A percentile compares a stretch with the other conserved stretches of the same genome.
These are phyloP conservation scores for Populus deltoides DNA, from an alignment of 345 rosid species.

Conservation along the genomic window DNA sequence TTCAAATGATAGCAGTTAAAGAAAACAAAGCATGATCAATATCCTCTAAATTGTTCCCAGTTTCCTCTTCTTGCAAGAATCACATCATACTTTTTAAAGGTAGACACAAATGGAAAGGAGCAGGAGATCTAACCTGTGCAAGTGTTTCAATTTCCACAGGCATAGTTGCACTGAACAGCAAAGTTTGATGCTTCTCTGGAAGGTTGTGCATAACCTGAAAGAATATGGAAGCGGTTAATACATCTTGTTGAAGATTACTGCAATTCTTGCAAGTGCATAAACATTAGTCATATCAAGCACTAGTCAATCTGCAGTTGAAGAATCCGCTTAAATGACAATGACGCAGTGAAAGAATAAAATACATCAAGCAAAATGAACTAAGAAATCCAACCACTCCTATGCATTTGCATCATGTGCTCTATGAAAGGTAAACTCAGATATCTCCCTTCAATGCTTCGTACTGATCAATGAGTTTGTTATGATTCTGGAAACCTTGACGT, in stretches of 20 bases:
- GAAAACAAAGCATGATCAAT: neutral
- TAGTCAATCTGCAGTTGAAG: neutral
- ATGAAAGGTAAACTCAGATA: neutral
- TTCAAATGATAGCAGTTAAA: neutral
- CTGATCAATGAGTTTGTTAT: neutral
- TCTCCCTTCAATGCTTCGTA: neutral
- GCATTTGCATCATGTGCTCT: neutral
- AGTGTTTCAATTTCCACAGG: slow-evolving; percentile 42
- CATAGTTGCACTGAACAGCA: slow-evolving; percentile 48
- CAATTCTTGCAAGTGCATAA: neutral
- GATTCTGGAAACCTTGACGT: neutral
- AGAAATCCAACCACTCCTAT: neutral
- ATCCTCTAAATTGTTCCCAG: neutral
- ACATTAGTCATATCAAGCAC: neutral
- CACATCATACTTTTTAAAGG: neutral
- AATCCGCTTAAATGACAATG: neutral
- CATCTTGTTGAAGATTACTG: neutral
- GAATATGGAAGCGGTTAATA: neutral
- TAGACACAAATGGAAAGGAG: neutral
- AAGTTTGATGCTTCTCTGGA: slow-evolving; percentile 39
- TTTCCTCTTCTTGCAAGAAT: slow-evolving; percentile 4
- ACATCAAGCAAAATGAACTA: neutral
- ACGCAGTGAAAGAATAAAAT: neutral
- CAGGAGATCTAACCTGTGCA: slow-evolving; percentile 28
- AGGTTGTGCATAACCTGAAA: slow-evolving; percentile 37